Evolutionary conservation across 2,329 filamentous ascomycete genomes (phyloP).

Genomic region (Berkeleyomyces basicola): DNA sequence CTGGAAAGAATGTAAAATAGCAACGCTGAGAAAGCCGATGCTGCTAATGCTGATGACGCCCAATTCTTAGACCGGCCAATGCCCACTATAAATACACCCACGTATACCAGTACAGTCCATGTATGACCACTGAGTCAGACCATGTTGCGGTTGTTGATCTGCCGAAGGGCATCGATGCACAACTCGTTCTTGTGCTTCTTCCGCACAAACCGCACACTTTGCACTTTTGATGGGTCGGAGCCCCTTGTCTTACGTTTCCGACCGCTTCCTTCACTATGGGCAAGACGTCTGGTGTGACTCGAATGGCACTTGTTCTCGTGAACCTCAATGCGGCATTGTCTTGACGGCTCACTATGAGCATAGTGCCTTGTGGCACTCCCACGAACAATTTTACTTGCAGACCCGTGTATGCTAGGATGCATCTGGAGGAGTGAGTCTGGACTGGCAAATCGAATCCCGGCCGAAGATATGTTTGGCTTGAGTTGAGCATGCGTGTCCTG

Average conservation of each 20-base stretch:
- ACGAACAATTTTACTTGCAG: not conserved
- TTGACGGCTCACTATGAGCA: not conserved
- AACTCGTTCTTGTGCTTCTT: not conserved
- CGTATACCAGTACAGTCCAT: not conserved
- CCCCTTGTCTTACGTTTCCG: not conserved
- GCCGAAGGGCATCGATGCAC: not conserved
- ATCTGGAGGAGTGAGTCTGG: not conserved
- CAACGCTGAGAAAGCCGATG: not conserved
- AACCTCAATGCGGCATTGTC: not conserved
- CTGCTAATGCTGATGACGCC: not conserved
- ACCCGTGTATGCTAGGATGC: not conserved
- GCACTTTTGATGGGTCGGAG: not conserved
- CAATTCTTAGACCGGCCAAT: not conserved
- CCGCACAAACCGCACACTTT: slow-evolving; percentile 8
- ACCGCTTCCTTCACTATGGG: not conserved
- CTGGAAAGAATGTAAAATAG: not conserved
- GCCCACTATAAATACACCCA: too few relatives aligned
- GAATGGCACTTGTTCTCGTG: not conserved
- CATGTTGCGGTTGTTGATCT: not conserved
- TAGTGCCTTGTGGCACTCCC: not conserved
- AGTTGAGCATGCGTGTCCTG: not conserved
- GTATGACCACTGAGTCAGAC: not conserved
- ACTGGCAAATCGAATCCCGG: not conserved
- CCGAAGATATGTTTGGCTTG: not conserved
- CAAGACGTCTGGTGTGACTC: not conserved